Conservation (phyloP, 169 alveolate species). For the Theileria equi region DNA sequence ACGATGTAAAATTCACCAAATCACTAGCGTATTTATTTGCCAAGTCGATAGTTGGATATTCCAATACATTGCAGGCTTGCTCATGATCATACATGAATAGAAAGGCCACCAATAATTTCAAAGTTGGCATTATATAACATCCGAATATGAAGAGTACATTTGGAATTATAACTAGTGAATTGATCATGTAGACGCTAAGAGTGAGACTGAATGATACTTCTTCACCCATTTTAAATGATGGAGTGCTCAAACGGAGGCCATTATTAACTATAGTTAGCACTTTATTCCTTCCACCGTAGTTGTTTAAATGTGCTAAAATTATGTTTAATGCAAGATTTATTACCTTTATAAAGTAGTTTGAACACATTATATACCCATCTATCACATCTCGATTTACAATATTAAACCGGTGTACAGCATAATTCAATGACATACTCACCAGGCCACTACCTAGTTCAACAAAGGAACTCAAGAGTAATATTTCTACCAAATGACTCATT, state of each 20-base stretch:
- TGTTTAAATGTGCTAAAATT: slow-evolving; percentile 61
- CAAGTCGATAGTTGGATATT: slow-evolving; percentile 15
- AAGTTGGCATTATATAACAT: slow-evolving; percentile 24
- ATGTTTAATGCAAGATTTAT: slow-evolving; percentile 59
- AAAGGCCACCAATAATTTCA: slow-evolving; percentile 22
- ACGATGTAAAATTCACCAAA: slow-evolving; percentile 35
- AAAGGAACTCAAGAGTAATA: slow-evolving; percentile 45
- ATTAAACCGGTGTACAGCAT: slow-evolving; percentile 33
- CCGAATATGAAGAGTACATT: slow-evolving; percentile 1
- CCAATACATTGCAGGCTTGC: slow-evolving; percentile 3
- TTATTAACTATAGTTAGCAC: slow-evolving; percentile 36
- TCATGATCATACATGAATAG: slow-evolving; percentile 25
- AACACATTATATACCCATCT: slow-evolving; percentile 58
- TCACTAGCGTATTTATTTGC: slow-evolving; percentile 21
- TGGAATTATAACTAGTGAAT: slow-evolving; percentile 43
- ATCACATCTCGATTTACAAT: slow-evolving; percentile 47
- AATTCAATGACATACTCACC: slow-evolving; percentile 35
- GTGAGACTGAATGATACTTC: slow-evolving; percentile 56
- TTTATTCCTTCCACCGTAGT: slow-evolving; percentile 70
- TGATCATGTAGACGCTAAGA: slow-evolving; percentile 29
- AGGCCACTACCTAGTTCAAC: slow-evolving; percentile 62
- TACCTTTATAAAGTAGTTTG: slow-evolving; percentile 32
- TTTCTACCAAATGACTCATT: slow-evolving; percentile 34
- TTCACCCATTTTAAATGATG: slow-evolving; percentile 57
- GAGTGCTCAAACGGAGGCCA: slow-evolving; percentile 3